Evolutionary conservation across 2,329 filamentous ascomycete genomes (phyloP).

Genomic region (Talaromyces islandicus): DNA sequence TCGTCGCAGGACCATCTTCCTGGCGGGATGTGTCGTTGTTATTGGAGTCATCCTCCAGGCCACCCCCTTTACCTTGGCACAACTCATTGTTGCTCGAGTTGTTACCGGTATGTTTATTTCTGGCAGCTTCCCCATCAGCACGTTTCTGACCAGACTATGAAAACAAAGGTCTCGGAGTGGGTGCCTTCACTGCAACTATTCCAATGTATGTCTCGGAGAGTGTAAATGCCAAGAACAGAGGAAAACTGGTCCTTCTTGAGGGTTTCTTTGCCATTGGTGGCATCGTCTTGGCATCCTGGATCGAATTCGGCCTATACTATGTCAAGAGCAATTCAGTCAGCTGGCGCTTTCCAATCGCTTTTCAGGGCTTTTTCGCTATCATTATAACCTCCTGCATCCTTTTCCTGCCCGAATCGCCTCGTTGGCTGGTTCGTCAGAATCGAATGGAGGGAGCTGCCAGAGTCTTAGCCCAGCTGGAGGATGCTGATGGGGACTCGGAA

Average conservation of each 20-base stretch:
- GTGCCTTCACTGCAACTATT: conserved; percentile 20
- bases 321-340: conserved; percentile 15
- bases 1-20: conserved; percentile 33
- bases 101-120: conserved; percentile 30
- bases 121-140: background rate
- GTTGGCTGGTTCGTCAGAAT: conserved; percentile 8
- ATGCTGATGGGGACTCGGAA: conserved; percentile 2
- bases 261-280: conserved; percentile 25
- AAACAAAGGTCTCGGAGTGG: conserved; percentile 16
- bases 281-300: conserved; percentile 6
- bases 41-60: conserved; percentile 41
- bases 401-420: conserved; percentile 9
- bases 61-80: conserved; percentile 32
- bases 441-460: conserved; percentile 12
- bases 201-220: conserved; percentile 15
- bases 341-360: conserved; percentile 38
- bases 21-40: conserved; percentile 37
- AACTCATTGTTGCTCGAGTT: conserved; percentile 42
- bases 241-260: conserved; percentile 18
- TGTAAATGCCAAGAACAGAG: conserved; percentile 6
- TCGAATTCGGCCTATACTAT: conserved; percentile 10
- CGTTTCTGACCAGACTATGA: background rate
- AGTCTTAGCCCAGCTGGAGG: conserved; percentile 5
- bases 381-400: conserved; percentile 29
- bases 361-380: conserved; percentile 40